Percentiles rank a stretch among this genome's conserved stretches.
Evolutionary conservation across 2,329 filamentous ascomycete species (phyloP).

Genomic region (Stagonosporopsis chrysanthemi): DNA sequence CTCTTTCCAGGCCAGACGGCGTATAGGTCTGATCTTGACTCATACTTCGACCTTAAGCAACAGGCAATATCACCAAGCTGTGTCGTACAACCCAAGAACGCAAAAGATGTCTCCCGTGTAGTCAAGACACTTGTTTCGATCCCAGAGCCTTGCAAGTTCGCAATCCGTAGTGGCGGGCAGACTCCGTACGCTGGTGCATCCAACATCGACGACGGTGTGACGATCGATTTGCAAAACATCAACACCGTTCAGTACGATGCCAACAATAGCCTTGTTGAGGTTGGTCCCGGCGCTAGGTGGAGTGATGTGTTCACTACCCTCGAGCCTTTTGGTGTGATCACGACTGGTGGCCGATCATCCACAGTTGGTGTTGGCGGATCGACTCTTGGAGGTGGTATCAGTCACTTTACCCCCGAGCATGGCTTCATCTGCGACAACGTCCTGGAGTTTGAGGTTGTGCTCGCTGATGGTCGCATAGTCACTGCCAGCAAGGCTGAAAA

Average conservation of each 20-base stretch:
- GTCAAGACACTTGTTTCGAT: conserved; percentile 24
- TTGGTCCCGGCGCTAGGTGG: conserved; percentile 39
- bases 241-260: conserved; percentile 27
- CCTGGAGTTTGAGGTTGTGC: conserved; percentile 43
- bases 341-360: conserved; percentile 35
- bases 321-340: conserved; percentile 31
- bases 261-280: conserved; percentile 23
- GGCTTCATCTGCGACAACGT: conserved; percentile 45
- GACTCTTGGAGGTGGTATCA: conserved; percentile 40
- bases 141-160: conserved; percentile 27
- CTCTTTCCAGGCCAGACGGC: conserved; percentile 25
- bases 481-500: conserved; percentile 30
- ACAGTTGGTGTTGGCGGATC: conserved; percentile 39
- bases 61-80: conserved; percentile 32
- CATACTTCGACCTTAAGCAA: conserved; percentile 34
- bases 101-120: conserved; percentile 26
- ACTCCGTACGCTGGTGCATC: conserved; percentile 35
- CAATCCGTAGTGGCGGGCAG: conserved; percentile 37
- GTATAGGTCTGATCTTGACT: conserved; percentile 23
- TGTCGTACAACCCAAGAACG: conserved; percentile 31
- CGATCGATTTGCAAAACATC: conserved; percentile 35
- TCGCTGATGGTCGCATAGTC: conserved; percentile 40
- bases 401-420: conserved; percentile 36
- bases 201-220: conserved; percentile 40
- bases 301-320: conserved; percentile 34